Evolutionary conservation across 805 yeast genomes (phyloP).

Genomic region (Candida nanaspora): DNA sequence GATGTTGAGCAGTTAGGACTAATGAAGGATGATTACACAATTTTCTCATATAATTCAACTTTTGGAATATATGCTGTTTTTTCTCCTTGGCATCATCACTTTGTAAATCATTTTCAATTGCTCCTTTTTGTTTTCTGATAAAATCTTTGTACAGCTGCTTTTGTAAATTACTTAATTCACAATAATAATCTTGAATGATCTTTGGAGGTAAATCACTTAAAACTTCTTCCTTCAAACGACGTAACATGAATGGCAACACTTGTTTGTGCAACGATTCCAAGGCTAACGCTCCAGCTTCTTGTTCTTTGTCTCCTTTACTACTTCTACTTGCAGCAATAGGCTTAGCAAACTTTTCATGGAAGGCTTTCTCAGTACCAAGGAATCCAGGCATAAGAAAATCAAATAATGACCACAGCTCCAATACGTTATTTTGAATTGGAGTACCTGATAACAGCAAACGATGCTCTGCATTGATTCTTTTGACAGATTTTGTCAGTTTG

Average conservation of each 20-base stretch:
- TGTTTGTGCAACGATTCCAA: slow-evolving; percentile 94
- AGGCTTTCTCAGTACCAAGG: slow-evolving; percentile 87
- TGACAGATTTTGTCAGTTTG: slow-evolving; percentile 83
- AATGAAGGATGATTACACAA: slow-evolving; percentile 94
- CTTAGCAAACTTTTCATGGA: slow-evolving; percentile 93
- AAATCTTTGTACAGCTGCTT: slow-evolving; percentile 83
- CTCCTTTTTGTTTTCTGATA: slow-evolving; percentile 72
- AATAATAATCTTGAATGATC: slow-evolving; percentile 95
- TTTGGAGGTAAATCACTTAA: slow-evolving; percentile 95
- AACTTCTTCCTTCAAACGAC: slow-evolving; percentile 95
- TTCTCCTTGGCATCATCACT: slow-evolving; percentile 30
- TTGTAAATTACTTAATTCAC: slow-evolving; percentile 90
- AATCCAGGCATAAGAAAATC: slow-evolving; percentile 99
- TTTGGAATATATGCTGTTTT: slow-evolving; percentile 94
- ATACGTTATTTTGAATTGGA: slow-evolving; percentile 94
- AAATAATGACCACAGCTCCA: slow-evolving; percentile 95
- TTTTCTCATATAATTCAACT: slow-evolving; percentile 94
- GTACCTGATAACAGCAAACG: slow-evolving; percentile 91
- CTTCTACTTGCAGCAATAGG: slow-evolving; percentile 94
- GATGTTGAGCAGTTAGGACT: slow-evolving; percentile 77
- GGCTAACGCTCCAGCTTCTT: slow-evolving; percentile 95
- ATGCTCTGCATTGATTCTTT: slow-evolving; percentile 77
- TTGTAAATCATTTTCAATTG: slow-evolving; percentile 59
- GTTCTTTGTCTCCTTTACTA: slow-evolving; percentile 86
- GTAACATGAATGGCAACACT: slow-evolving; percentile 90